Conservation (phyloP, 1,284 basidiomycete genomes). For the Tilletia walkeri region DNA sequence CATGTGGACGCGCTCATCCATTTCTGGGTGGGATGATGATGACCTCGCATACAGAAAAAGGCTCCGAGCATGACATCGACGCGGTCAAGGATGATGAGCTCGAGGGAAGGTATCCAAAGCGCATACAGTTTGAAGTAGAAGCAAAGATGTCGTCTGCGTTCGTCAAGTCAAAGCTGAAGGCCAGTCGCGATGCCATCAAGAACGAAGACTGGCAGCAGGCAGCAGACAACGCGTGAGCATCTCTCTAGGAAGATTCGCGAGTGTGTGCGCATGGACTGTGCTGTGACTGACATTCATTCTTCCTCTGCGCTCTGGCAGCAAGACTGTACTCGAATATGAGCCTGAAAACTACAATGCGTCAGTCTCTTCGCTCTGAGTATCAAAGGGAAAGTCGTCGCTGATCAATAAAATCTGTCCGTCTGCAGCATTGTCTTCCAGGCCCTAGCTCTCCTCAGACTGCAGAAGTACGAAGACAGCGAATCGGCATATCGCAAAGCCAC, state of each 20-base stretch:
- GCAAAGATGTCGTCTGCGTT: constrained; percentile 18
- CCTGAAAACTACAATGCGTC: constrained; percentile 50
- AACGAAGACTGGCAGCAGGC: constrained; percentile 40
- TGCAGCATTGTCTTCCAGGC: constrained; percentile 43
- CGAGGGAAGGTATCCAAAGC: too few relatives aligned
- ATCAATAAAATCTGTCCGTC: background rate
- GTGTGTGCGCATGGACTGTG: background rate
- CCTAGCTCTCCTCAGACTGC: constrained; percentile 41
- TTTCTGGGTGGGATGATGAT: background rate
- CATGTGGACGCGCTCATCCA: background rate
- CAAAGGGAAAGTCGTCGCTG: too few relatives aligned
- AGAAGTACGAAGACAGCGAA: constrained; percentile 38
- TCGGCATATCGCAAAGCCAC: constrained; percentile 54
- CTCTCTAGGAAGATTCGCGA: background rate
- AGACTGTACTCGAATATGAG: constrained; percentile 42
- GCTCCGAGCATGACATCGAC: constrained; percentile 11
- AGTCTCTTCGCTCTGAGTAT: background rate
- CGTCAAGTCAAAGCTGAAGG: constrained; percentile 46
- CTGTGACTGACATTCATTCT: background rate
- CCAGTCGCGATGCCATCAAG: constrained; percentile 41
- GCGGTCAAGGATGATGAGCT: background rate
- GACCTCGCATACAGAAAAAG: background rate
- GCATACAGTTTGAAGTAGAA: too few relatives aligned
- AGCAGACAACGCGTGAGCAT: constrained; percentile 25
- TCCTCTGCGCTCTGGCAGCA: background rate